Base-by-base conservation (phyloP, 306 rosid species). In the Dryas alaskensis region DNA sequence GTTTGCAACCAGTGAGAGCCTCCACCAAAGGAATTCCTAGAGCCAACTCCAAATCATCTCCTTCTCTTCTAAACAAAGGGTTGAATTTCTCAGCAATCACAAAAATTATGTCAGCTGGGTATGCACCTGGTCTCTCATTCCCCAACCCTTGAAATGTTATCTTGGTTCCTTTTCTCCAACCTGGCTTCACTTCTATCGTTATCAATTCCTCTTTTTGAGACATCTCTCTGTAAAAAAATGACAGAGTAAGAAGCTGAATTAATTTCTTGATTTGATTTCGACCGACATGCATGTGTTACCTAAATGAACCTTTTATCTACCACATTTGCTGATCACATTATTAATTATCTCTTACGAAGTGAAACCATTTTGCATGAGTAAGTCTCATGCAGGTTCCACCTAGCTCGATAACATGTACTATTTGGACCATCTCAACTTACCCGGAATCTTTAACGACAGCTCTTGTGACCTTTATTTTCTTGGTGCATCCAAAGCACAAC, bases 111-210 rank as follows among this genome's bases (percentile, higher is more conserved):
- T 88, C 99, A 1, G 87, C 96, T 50, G 83, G 74, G 72, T 53
- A 74, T 19, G 60, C 54, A 19, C 89, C 89, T 0, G 79, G 78
- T 44, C 70, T 86, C 69, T 81, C 93, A 25, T 82, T 88, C 49
- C 92, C 96, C 84, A 79, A 84, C 58, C 97, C 97, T 84, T 84
- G 89, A 12, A 92, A 95, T 84, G 82, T 92, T 39, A 95, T 85
- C 80, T 74, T 90, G 13, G 99, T 95, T 51, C 99, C 97, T 65
- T 85, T 86, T 67, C 5, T 92, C 98, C 99, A 95, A 72, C 99
- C 98, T 0, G 99, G 98, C 70, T 88, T 71, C 46, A 95, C 96
- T 51, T 87, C 69, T 79, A 92, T 88, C 0, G 87, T 86, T 37
- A 92, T 4, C 51, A 74, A 7, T 49, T 95, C 98, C 55, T 88